Evolutionary conservation across 768 basidiomycete genomes (phyloP).

Genomic region (Mycena vulgaris): DNA sequence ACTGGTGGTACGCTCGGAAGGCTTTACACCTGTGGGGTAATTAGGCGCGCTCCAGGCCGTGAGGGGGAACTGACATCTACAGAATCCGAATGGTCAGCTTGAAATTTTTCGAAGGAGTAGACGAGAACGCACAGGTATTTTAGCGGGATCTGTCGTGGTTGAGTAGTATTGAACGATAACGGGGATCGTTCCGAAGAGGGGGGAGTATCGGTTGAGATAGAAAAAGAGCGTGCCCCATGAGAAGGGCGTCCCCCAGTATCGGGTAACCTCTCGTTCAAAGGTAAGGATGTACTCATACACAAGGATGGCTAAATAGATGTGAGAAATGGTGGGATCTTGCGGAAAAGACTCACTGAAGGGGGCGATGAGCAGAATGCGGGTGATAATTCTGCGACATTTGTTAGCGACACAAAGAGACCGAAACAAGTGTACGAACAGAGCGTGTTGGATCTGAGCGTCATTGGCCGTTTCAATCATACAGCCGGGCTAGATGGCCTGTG

Average conservation of each 20-base stretch:
- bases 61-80: conserved; percentile 14
- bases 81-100: conserved; percentile 20
- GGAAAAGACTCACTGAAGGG: conserved; percentile 44
- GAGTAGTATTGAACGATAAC: conserved; percentile 54
- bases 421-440: background rate
- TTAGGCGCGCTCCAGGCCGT: conserved; percentile 9
- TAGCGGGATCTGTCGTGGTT: conserved; percentile 44
- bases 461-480: conserved; percentile 17
- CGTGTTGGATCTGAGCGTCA: conserved; percentile 17
- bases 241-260: conserved; percentile 57
- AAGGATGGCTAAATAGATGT: conserved; percentile 49
- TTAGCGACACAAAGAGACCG: background rate
- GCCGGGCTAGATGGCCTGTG: too few species aligned
- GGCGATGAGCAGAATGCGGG: conserved; percentile 38
- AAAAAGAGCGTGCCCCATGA: conserved; percentile 56
- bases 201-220: conserved; percentile 59
- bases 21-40: conserved; percentile 46
- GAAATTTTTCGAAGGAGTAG: too few species aligned
- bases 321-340: background rate
- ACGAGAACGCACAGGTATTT: conserved; percentile 41
- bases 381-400: conserved; percentile 3
- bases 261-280: conserved; percentile 56
- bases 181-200: conserved; percentile 56
- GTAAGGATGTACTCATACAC: conserved; percentile 66
- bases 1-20: conserved; percentile 55